phyloP scores from a whole-genome alignment of 2,329 filamentous ascomycete genomes.

The Whalleya microplaca region DNA sequence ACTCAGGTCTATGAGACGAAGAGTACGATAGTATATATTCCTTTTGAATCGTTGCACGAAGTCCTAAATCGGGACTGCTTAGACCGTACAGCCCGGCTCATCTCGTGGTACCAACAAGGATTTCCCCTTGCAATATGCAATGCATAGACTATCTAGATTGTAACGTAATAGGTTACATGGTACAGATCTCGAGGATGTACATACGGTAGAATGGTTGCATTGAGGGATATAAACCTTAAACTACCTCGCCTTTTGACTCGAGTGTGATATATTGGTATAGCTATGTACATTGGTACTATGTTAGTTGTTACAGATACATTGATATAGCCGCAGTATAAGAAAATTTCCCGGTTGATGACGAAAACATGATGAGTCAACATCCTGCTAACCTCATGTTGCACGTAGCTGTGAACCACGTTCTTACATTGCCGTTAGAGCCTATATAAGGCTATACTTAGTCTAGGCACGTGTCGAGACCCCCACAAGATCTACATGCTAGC shows the following conservation, averaged over 20 bases:
- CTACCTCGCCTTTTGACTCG: conserved; percentile 3
- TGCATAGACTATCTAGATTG: conserved; percentile 1
- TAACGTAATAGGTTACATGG: conserved; percentile 6
- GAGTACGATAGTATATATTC: conserved; percentile 5
- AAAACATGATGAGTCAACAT: background rate
- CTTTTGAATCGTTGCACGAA: background rate
- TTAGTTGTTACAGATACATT: background rate
- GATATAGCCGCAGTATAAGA: background rate
- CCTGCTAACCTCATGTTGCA: background rate
- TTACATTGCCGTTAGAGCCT: background rate
- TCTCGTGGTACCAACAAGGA: conserved; percentile 3
- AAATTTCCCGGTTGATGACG: background rate
- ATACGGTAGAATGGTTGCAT: background rate
- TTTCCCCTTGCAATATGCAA: background rate
- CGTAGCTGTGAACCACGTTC: background rate
- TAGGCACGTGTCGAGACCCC: background rate
- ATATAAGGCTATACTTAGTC: background rate
- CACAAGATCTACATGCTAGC: background rate
- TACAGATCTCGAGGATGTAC: background rate
- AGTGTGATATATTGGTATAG: background rate
- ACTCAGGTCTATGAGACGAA: background rate
- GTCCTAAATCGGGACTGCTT: background rate
- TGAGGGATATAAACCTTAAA: background rate
- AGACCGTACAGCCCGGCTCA: background rate
- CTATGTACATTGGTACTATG: background rate